These are phyloP conservation scores for Fusarium longipes DNA, from an alignment of 2,329 filamentous ascomycete species.

Conservation along the genomic window DNA sequence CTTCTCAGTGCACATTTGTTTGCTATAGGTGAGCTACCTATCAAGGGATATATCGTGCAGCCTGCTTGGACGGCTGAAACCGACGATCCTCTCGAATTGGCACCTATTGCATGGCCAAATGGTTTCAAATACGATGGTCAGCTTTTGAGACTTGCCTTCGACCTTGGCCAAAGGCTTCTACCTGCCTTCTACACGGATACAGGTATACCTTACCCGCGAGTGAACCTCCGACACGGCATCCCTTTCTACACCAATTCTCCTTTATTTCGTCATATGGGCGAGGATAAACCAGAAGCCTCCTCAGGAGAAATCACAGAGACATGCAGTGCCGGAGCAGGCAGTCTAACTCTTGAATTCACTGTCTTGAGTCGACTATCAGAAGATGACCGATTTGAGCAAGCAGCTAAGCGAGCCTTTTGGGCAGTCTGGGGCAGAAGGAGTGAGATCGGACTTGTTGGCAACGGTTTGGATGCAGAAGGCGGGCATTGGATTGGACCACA, in stretches of 20 bases:
- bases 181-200: conserved; percentile 93
- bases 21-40: conserved; percentile 89
- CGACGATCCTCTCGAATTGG: conserved; percentile 59
- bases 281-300: conserved; percentile 50
- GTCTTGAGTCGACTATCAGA: conserved; percentile 89
- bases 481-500: conserved; percentile 90
- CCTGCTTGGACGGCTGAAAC: conserved; percentile 41
- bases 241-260: conserved; percentile 93
- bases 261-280: conserved; percentile 67
- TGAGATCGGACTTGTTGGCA: conserved; percentile 86
- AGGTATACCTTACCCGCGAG: conserved; percentile 92
- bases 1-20: conserved; percentile 94
- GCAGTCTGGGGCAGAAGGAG: conserved; percentile 93
- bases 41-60: conserved; percentile 76
- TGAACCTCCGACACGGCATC: conserved; percentile 90
- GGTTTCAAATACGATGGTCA: conserved; percentile 90
- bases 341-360: conserved; percentile 91
- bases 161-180: conserved; percentile 84
- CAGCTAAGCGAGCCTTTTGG: conserved; percentile 95
- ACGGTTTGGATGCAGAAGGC: conserved; percentile 90
- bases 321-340: conserved; percentile 96
- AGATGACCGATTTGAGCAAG: conserved; percentile 86
- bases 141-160: conserved; percentile 85
- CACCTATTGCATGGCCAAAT: conserved; percentile 76
- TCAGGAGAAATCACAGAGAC: conserved; percentile 86